Percentiles rank a stretch among this genome's conserved stretches.
Evolutionary conservation across 2,329 filamentous ascomycete genomes (phyloP).

Genomic region (Aureobasidium lini): DNA sequence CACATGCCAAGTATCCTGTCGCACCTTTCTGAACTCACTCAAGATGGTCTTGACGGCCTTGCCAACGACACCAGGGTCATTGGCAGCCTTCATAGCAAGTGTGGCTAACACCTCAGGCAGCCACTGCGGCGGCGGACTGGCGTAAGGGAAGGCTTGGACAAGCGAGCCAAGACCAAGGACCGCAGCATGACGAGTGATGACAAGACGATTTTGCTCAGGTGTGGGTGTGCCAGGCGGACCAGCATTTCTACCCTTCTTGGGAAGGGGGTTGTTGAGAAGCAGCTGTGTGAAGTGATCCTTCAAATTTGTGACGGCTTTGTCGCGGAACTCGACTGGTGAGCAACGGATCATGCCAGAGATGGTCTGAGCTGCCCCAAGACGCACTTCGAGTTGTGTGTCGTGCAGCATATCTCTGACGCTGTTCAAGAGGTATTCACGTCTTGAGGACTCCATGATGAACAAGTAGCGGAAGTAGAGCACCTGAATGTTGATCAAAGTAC

Average conservation of each 20-base stretch:
- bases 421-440: slow-evolving; percentile 75
- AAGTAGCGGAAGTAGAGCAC: slow-evolving; percentile 96
- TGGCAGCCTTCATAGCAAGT: slow-evolving; percentile 75
- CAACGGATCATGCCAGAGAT: slow-evolving; percentile 97
- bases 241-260: slow-evolving; percentile 46
- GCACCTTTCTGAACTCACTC: slow-evolving; percentile 98
- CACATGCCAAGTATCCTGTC: slow-evolving; percentile 96
- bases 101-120: slow-evolving; percentile 87
- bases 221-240: slow-evolving; percentile 54
- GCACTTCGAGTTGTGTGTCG: slow-evolving; percentile 87
- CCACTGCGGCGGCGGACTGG: slow-evolving; percentile 84
- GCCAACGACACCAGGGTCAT: slow-evolving; percentile 83
- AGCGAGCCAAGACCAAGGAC: slow-evolving; percentile 85
- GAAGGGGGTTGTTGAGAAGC: slow-evolving; percentile 78
- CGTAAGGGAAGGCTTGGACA: slow-evolving; percentile 93
- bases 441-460: slow-evolving; percentile 68
- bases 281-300: slow-evolving; percentile 72
- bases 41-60: slow-evolving; percentile 92
- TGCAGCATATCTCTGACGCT: slow-evolving; percentile 95
- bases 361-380: slow-evolving; percentile 84
- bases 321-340: slow-evolving; percentile 73
- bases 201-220: slow-evolving; percentile 64
- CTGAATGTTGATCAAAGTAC: slow-evolving; percentile 96
- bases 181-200: slow-evolving; percentile 79
- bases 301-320: slow-evolving; percentile 66